Evolutionary conservation across 768 basidiomycete species (phyloP), one percentile per base, ranked within the genome.

Genomic region (Hericium coralloides): DNA sequence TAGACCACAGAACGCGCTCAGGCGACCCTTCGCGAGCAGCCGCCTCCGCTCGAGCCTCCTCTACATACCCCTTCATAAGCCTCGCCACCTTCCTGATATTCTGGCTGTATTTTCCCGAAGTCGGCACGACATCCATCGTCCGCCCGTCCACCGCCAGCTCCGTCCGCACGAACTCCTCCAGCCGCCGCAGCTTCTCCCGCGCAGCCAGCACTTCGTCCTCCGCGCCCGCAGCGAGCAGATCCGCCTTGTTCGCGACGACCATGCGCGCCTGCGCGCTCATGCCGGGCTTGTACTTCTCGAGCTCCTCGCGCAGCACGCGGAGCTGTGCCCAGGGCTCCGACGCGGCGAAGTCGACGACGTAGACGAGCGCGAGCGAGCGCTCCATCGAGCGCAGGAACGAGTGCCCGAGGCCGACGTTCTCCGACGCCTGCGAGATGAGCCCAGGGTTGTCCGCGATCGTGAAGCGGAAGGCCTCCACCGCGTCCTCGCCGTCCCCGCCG

Each of bases 381-480:
- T 98, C 95, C 69, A 98, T 91, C 1, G 92, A 87, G 12, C 93
- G 83, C 26, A 99, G 72, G 76, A 98, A 98, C 1, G 89, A 87
- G 70, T 98, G 93, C 0, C 95, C 97, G 2, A 98, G 79, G 3
- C 95, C 97, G 51, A 92, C 84, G 67, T 95, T 90, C 64, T 92
- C 84, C 2, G 92, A 89, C 2, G 94, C 90, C 14, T 80, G 77
- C 9, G 82, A 79, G 56, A 98, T 85, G 48, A 98, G 83, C 8
- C 97, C 97, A 0, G 97, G 97, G 67, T 98, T 98, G 72, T 99
- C 97, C 38, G 94, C 91, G 62, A 99, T 85, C 14, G 93, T 97
- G 76, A 98, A 97, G 10, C 97, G 82, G 68, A 92, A 87, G 4
- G 76, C 72, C 70, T 98, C 95, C 14, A 68, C 55, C 12, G 70